Conservation (phyloP, 257 asterid genomes). For the Solanum tacnaense region DNA sequence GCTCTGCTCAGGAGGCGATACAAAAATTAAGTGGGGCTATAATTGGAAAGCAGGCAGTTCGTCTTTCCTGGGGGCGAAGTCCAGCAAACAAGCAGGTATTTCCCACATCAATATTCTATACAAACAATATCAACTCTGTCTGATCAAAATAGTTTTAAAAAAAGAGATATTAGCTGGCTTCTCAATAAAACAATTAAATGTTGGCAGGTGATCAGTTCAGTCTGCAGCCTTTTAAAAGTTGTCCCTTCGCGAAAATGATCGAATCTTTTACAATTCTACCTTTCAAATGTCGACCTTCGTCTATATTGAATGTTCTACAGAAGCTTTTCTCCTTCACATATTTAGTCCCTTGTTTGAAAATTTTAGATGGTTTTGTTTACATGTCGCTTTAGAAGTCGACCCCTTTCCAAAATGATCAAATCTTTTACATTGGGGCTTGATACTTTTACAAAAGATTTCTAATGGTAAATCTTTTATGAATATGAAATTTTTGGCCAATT, state of each 20-base stretch:
- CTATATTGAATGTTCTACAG: background rate
- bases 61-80: constrained; percentile 78
- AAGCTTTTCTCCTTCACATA: background rate
- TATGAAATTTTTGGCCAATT: background rate
- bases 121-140: background rate
- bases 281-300: background rate
- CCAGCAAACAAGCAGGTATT: constrained; percentile 63
- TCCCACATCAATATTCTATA: background rate
- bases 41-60: constrained; percentile 72
- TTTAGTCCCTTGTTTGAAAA: background rate
- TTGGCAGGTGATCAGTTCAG: background rate
- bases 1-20: constrained; percentile 65
- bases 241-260: background rate
- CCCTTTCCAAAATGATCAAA: background rate
- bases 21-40: constrained; percentile 45
- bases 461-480: background rate
- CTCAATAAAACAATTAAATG: background rate
- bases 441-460: background rate
- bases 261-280: background rate
- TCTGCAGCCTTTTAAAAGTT: background rate
- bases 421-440: background rate
- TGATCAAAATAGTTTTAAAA: background rate
- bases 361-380: background rate
- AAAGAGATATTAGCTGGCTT: background rate
- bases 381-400: background rate